phyloP scores from a whole-genome alignment of 345 rosid species.

The Syzygium aqueum region DNA sequence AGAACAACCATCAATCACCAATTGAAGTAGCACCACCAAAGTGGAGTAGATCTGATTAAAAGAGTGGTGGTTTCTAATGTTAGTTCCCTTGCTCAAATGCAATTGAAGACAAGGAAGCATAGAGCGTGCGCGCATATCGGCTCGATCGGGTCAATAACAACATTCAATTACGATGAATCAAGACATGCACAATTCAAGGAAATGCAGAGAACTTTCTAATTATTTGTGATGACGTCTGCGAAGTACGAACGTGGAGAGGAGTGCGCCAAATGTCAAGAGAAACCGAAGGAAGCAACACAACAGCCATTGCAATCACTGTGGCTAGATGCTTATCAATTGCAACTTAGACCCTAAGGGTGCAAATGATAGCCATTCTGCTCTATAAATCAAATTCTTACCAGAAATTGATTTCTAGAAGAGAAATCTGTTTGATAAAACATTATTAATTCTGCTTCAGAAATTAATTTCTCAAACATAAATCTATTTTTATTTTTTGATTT shows the following conservation, averaged over 20 bases:
- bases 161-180: background rate
- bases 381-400: no score
- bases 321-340: background rate
- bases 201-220: fast-evolving
- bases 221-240: background rate
- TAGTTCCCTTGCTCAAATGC: background rate
- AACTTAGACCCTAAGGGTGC: no score
- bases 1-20: background rate
- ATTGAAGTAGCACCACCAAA: background rate
- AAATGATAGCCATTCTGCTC: no score
- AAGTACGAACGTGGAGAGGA: background rate
- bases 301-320: background rate
- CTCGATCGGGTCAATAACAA: background rate
- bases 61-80: background rate
- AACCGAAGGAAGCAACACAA: background rate
- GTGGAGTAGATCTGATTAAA: background rate
- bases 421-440: no score
- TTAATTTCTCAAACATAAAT: no score
- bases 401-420: no score
- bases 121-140: background rate
- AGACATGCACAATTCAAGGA: background rate
- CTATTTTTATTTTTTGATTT: no score
- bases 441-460: no score
- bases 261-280: background rate
- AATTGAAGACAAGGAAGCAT: background rate